Percentiles rank a stretch among this genome's conserved stretches.
These are phyloP conservation scores for Xylaria palmicola DNA, from an alignment of 495 filamentous ascomycete genomes.

Conservation along the genomic window DNA sequence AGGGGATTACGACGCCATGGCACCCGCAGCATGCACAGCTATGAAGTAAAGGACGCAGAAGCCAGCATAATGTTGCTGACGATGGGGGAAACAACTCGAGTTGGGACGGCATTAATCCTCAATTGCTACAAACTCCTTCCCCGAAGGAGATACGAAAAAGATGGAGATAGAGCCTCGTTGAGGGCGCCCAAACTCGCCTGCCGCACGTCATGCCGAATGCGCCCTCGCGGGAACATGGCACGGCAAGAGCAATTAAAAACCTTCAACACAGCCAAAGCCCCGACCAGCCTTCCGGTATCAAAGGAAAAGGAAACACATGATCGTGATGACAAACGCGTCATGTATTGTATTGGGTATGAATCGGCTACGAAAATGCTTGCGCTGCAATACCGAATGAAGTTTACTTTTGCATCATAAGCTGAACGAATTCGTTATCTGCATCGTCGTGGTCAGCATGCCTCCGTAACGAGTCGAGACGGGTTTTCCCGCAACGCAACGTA, in stretches of 20 bases:
- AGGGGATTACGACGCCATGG: not conserved
- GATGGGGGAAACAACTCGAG: not conserved
- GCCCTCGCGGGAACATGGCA: not conserved
- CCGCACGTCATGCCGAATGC: not conserved
- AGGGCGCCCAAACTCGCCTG: not conserved
- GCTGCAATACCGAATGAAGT: slow-evolving; percentile 17
- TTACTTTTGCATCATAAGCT: slow-evolving; percentile 99
- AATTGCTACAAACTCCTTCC: slow-evolving; percentile 2
- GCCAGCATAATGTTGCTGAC: not conserved
- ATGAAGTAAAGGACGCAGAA: not conserved
- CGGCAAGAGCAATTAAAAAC: slow-evolving; percentile 7
- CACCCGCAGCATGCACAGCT: not conserved
- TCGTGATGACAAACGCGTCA: slow-evolving; percentile 23
- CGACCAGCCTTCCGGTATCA: slow-evolving; percentile 3
- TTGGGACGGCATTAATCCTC: not conserved
- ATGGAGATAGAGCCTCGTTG: not conserved
- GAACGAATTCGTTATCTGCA: slow-evolving; percentile 98
- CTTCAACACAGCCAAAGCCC: slow-evolving; percentile 10
- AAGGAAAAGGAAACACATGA: slow-evolving; percentile 18
- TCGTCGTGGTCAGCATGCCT: slow-evolving; percentile 36
- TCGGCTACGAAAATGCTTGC: slow-evolving; percentile 22
- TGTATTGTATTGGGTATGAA: slow-evolving; percentile 31
- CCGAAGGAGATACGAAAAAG: not conserved
- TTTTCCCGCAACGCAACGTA: slow-evolving; percentile 39
- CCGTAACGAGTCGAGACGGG: not conserved